A percentile compares a stretch with the other conserved stretches of the same genome.
phyloP scores from a whole-genome alignment of 139 green algal species.

The Volvox reticuliferus region DNA sequence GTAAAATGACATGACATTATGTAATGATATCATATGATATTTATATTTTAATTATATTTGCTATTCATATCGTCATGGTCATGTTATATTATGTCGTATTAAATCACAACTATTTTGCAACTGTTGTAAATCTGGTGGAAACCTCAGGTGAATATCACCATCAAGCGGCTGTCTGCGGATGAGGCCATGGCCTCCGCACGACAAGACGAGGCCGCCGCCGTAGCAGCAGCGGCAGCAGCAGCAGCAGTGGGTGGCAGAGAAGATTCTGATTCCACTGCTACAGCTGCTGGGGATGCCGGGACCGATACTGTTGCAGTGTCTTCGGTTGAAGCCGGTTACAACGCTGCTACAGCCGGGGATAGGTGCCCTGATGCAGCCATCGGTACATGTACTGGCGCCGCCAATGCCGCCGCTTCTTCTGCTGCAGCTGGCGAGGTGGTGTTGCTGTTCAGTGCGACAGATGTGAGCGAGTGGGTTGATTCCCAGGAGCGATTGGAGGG shows the following conservation, averaged over 20 bases:
- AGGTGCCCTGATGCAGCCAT: no score
- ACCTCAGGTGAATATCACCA: neutral
- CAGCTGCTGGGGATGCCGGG: neutral
- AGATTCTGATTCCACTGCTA: neutral
- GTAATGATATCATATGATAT: no score
- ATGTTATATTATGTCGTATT: neutral
- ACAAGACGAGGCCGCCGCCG: neutral
- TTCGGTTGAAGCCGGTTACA: neutral
- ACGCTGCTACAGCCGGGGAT: neutral
- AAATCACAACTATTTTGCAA: no score
- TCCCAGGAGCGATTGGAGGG: conserved; percentile 17
- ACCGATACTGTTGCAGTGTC: neutral
- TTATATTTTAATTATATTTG: no score
- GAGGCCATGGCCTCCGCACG: neutral
- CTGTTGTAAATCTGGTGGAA: neutral
- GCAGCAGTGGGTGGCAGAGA: neutral
- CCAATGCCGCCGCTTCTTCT: neutral
- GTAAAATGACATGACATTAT: no score
- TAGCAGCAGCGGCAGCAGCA: neutral
- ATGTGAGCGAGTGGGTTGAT: conserved; percentile 25
- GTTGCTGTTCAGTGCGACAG: conserved; percentile 10
- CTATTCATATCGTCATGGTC: no score
- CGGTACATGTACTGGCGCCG: neutral
- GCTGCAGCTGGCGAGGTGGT: neutral
- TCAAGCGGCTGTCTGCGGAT: neutral